Evolutionary conservation across 257 asterid genomes (phyloP).

Genomic region (Przewalskia tangutica): DNA sequence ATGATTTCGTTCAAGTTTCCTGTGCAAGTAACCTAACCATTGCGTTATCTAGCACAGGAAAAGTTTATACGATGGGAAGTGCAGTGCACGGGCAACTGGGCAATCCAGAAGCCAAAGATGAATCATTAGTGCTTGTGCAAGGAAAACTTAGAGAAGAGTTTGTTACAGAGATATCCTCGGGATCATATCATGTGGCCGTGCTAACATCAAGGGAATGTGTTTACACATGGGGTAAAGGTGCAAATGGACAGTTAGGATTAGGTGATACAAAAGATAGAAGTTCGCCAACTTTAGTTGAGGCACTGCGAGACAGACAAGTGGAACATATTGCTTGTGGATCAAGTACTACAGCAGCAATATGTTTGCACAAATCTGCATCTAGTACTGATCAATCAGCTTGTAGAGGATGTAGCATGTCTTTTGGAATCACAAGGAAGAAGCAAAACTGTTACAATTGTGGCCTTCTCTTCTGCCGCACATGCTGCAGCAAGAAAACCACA

Average conservation of each 20-base stretch:
- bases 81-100: constrained; percentile 34
- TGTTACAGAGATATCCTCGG: constrained; percentile 29
- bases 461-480: constrained; percentile 29
- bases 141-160: constrained; percentile 33
- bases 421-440: constrained; percentile 38
- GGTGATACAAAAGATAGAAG: constrained; percentile 36
- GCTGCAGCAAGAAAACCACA: constrained; percentile 33
- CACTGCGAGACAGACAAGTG: constrained; percentile 30
- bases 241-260: constrained; percentile 41
- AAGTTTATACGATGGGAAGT: constrained; percentile 40
- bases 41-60: constrained; percentile 30
- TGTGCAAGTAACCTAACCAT: constrained; percentile 31
- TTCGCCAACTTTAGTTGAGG: constrained; percentile 36
- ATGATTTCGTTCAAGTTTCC: constrained; percentile 36
- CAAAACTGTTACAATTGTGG: constrained; percentile 49
- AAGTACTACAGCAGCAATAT: constrained; percentile 37
- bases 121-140: constrained; percentile 24
- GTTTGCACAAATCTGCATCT: constrained; percentile 38
- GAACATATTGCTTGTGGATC: constrained; percentile 39
- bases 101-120: constrained; percentile 25
- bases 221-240: constrained; percentile 40
- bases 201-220: constrained; percentile 30
- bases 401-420: constrained; percentile 31
- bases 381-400: constrained; percentile 39
- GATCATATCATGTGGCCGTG: constrained; percentile 38